These are phyloP conservation scores for Draba incana DNA, from an alignment of 345 rosid genomes.

Conservation along the genomic window DNA sequence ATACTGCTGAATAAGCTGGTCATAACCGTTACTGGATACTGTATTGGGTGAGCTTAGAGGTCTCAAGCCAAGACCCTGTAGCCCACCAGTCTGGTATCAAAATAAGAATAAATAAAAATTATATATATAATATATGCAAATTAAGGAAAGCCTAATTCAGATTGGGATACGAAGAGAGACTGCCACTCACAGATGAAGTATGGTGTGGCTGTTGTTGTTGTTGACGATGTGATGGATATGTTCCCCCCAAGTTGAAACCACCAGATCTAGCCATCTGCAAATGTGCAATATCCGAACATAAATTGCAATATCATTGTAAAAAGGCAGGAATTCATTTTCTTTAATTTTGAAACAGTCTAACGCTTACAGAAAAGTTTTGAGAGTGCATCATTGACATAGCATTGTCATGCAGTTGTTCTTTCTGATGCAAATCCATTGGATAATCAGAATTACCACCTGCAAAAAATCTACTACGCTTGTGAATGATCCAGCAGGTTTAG, in stretches of 20 bases:
- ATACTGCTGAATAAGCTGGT: conserved; percentile 85
- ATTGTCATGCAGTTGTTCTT: conserved; percentile 95
- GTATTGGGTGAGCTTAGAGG: conserved; percentile 78
- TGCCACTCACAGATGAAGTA: conserved; percentile 75
- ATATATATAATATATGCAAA: conserved; percentile 12
- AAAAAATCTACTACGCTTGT: conserved; percentile 50
- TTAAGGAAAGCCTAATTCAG: not conserved
- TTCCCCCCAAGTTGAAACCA: conserved; percentile 84
- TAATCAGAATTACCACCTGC: conserved; percentile 97
- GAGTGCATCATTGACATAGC: conserved; percentile 96
- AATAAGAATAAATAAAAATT: conserved; percentile 8
- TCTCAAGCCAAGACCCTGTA: conserved; percentile 87
- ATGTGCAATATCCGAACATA: conserved; percentile 31
- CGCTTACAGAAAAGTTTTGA: conserved; percentile 92
- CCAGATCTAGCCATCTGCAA: conserved; percentile 88
- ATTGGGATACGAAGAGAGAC: conserved; percentile 56
- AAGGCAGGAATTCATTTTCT: conserved; percentile 6
- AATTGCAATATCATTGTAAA: not conserved
- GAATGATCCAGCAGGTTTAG: conserved; percentile 39
- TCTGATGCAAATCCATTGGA: conserved; percentile 89
- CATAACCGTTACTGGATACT: conserved; percentile 73
- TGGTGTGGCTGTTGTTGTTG: conserved; percentile 94
- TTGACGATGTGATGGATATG: conserved; percentile 84
- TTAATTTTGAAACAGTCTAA: conserved; percentile 13
- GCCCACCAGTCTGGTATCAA: conserved; percentile 69